These are phyloP conservation scores for Tillandsia leiboldiana DNA, from an alignment of 176 grass and related monocot genomes.

Conservation along the genomic window DNA sequence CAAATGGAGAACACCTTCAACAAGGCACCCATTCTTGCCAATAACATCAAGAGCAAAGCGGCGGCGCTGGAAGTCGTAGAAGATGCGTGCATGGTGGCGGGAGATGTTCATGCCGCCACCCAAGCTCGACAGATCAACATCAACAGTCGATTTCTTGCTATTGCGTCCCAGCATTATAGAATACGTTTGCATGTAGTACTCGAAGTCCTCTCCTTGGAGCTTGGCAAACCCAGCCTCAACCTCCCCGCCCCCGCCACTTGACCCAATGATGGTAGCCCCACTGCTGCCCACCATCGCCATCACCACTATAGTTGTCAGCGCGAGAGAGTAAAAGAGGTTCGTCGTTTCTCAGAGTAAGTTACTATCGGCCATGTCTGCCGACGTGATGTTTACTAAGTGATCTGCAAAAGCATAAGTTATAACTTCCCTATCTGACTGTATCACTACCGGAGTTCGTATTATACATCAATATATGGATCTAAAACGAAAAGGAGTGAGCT, in stretches of 20 bases:
- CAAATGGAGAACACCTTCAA: conserved; percentile 71
- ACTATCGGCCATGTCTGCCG: background rate
- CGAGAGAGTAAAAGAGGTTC: background rate
- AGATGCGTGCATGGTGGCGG: conserved; percentile 75
- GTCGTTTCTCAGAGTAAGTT: background rate
- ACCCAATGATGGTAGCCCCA: conserved; percentile 17
- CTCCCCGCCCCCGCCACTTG: conserved; percentile 20
- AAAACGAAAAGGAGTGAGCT: too few species aligned
- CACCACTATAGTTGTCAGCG: background rate
- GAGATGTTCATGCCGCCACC: conserved; percentile 91
- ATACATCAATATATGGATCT: too few species aligned
- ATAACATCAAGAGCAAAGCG: conserved; percentile 84
- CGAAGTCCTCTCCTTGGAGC: conserved; percentile 92
- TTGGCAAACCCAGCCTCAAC: conserved; percentile 83
- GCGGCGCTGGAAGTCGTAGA: conserved; percentile 82
- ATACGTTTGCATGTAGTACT: conserved; percentile 96
- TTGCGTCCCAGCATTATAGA: conserved; percentile 88
- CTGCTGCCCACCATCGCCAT: conserved; percentile 9
- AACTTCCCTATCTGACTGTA: too few species aligned
- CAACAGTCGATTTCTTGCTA: conserved; percentile 79
- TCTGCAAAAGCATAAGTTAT: too few species aligned
- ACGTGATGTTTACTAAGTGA: too few species aligned
- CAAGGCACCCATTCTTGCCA: conserved; percentile 81
- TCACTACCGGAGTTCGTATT: too few species aligned
- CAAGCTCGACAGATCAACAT: conserved; percentile 74